A percentile compares a stretch with the other conserved stretches of the same genome.
These are phyloP conservation scores for Lolium rigidum DNA, from an alignment of 176 grass and related monocot species.

Conservation along the genomic window DNA sequence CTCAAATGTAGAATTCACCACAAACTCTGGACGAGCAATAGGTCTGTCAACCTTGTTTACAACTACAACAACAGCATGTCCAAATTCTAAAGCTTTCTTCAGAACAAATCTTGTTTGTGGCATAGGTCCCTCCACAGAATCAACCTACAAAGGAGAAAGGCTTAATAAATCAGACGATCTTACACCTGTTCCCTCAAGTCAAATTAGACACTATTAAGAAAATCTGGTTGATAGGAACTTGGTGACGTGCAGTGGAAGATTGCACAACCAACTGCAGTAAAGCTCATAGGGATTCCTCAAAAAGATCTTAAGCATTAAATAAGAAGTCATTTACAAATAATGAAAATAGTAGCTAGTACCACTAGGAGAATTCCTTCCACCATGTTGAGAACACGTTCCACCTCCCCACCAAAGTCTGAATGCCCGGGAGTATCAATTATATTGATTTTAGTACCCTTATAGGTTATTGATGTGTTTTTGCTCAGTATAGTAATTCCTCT, in stretches of 20 bases:
- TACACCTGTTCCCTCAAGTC: slow-evolving; percentile 10
- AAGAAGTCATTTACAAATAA: slow-evolving; percentile 12
- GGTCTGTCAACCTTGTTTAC: slow-evolving; percentile 98
- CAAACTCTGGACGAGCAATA: slow-evolving; percentile 87
- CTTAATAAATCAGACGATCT: slow-evolving; percentile 32
- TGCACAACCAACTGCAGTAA: slow-evolving; percentile 25
- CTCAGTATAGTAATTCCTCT: slow-evolving; percentile 99
- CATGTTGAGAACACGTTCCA: slow-evolving; percentile 98
- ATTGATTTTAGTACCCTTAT: slow-evolving; percentile 97
- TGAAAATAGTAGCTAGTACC: slow-evolving; percentile 61
- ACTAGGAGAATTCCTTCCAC: slow-evolving; percentile 98
- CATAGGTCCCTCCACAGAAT: slow-evolving; percentile 99
- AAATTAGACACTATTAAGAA: not conserved
- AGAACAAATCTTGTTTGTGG: slow-evolving; percentile 99
- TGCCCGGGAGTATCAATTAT: slow-evolving; percentile 98
- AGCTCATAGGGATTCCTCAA: slow-evolving; percentile 24
- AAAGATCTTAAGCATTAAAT: slow-evolving; percentile 11
- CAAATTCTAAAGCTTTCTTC: slow-evolving; percentile 98
- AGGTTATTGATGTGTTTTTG: slow-evolving; percentile 99
- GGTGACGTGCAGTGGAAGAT: slow-evolving; percentile 35
- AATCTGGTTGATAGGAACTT: slow-evolving; percentile 25
- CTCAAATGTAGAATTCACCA: slow-evolving; percentile 98
- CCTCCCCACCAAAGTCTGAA: slow-evolving; percentile 98
- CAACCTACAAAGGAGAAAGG: slow-evolving; percentile 65
- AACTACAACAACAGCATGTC: slow-evolving; percentile 96